A percentile compares a stretch with the other conserved stretches of the same genome.
phyloP scores from a whole-genome alignment of 306 rosid species.

The Vicia faba region DNA sequence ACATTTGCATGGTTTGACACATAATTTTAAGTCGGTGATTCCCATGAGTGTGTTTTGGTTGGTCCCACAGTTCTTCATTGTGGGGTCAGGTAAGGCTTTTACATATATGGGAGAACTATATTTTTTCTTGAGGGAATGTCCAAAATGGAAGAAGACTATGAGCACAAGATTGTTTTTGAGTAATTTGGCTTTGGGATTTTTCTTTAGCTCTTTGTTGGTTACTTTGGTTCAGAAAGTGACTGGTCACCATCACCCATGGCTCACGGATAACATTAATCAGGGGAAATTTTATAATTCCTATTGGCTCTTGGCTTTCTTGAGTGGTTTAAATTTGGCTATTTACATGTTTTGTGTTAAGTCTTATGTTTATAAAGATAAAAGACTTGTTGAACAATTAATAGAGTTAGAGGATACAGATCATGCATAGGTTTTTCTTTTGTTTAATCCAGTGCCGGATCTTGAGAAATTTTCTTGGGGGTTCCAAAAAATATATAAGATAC shows the following conservation, averaged over 20 bases:
- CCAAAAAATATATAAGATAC: too few species aligned
- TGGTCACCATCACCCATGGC: slow-evolving; percentile 60
- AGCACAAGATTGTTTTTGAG: slow-evolving; percentile 88
- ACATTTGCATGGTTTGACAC: slow-evolving; percentile 26
- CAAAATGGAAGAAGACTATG: slow-evolving; percentile 89
- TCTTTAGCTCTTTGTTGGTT: slow-evolving; percentile 78
- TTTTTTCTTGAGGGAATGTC: slow-evolving; percentile 80
- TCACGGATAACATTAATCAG: slow-evolving; percentile 68
- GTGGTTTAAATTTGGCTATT: slow-evolving; percentile 57
- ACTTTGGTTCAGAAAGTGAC: slow-evolving; percentile 64
- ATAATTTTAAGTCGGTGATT: slow-evolving; percentile 39
- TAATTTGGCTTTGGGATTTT: slow-evolving; percentile 73
- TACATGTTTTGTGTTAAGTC: slow-evolving; percentile 67
- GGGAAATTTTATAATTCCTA: slow-evolving; percentile 79
- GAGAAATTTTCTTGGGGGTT: too few species aligned
- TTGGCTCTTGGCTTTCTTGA: slow-evolving; percentile 71
- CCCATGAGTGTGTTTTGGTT: slow-evolving; percentile 77
- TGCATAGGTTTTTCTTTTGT: slow-evolving; percentile 33
- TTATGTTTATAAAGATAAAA: slow-evolving; percentile 83
- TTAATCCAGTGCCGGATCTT: too few species aligned
- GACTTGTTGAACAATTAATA: slow-evolving; percentile 65
- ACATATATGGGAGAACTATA: slow-evolving; percentile 79
- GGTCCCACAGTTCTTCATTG: slow-evolving; percentile 80
- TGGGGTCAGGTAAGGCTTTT: slow-evolving; percentile 88
- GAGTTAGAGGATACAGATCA: slow-evolving; percentile 53